Evolutionary conservation across 139 green algal species (phyloP).

Genomic region (Micromonas commoda): DNA sequence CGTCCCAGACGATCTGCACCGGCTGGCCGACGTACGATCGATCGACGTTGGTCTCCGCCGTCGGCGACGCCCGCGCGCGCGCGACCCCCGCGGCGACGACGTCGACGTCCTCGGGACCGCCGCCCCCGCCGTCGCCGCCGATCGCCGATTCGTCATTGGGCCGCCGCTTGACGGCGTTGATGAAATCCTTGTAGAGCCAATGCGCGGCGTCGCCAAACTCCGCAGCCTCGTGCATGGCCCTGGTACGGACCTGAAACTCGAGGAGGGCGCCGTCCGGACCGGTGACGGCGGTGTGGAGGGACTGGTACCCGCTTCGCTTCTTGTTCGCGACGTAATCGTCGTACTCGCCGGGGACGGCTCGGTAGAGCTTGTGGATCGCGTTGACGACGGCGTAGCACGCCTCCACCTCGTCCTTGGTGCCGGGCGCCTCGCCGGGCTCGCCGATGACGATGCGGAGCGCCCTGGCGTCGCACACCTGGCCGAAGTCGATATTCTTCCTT

Average conservation of each 20-base stretch:
- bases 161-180: too few species aligned
- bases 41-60: too few species aligned
- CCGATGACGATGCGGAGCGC: conserved; percentile 86
- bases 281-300: conserved; percentile 57
- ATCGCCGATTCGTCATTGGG: too few species aligned
- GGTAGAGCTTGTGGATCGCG: conserved; percentile 59
- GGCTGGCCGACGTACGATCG: not conserved
- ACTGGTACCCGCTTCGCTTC: conserved; percentile 88
- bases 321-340: conserved; percentile 80
- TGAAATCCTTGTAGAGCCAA: conserved; percentile 95
- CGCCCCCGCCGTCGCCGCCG: too few species aligned
- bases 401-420: conserved; percentile 45
- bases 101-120: too few species aligned
- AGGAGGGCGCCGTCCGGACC: conserved; percentile 48
- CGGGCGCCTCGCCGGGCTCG: conserved; percentile 49
- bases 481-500: conserved; percentile 28
- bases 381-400: conserved; percentile 75
- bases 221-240: conserved; percentile 85
- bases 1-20: conserved; percentile 15
- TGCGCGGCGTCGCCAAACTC: conserved; percentile 88
- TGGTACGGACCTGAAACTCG: conserved; percentile 81
- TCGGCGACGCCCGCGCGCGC: too few species aligned
- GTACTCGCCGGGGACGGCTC: conserved; percentile 50
- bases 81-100: too few species aligned
- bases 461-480: conserved; percentile 72